These are phyloP conservation scores for Diaporthe citri DNA, from an alignment of 2,329 filamentous ascomycete genomes.

Conservation along the genomic window DNA sequence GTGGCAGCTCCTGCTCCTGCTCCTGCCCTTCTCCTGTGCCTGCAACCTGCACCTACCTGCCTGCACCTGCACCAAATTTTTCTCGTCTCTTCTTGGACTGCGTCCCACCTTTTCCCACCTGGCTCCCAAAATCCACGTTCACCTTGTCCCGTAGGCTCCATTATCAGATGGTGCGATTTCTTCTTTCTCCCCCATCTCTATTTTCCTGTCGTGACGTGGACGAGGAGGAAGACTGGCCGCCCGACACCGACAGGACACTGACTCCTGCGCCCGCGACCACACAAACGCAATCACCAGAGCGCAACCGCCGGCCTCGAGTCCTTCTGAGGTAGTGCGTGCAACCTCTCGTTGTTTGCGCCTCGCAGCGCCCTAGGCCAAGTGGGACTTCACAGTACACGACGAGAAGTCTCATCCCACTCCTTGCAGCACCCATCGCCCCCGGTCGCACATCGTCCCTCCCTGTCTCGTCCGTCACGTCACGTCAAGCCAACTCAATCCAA, in stretches of 20 bases:
- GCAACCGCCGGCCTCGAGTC: slow-evolving; percentile 12
- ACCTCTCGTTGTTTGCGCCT: slow-evolving; percentile 23
- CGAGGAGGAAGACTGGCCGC: slow-evolving; percentile 40
- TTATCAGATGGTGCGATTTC: slow-evolving; percentile 41
- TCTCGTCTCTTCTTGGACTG: slow-evolving; percentile 35
- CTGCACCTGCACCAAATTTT: slow-evolving; percentile 25
- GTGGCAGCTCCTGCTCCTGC: neutral
- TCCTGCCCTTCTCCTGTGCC: neutral
- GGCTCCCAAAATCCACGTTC: slow-evolving; percentile 31
- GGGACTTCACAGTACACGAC: slow-evolving; percentile 33
- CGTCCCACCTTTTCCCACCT: slow-evolving; percentile 33
- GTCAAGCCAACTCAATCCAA: neutral
- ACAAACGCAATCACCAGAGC: slow-evolving; percentile 24
- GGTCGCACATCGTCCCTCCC: neutral
- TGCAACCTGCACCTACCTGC: neutral
- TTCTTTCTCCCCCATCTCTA: slow-evolving; percentile 36
- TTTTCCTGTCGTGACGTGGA: slow-evolving; percentile 40
- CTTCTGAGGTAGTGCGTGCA: slow-evolving; percentile 8
- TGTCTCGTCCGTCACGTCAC: slow-evolving; percentile 13
- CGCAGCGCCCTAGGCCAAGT: slow-evolving; percentile 24
- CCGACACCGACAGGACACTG: slow-evolving; percentile 33
- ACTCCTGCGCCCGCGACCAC: slow-evolving; percentile 18
- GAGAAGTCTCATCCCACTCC: slow-evolving; percentile 33
- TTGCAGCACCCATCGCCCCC: slow-evolving; percentile 14
- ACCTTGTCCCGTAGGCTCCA: slow-evolving; percentile 35